Evolutionary conservation across 2,329 filamentous ascomycete species (phyloP), one percentile per base, ranked within the genome.

Genomic region (Phaeophleospora eucalypticola): DNA sequence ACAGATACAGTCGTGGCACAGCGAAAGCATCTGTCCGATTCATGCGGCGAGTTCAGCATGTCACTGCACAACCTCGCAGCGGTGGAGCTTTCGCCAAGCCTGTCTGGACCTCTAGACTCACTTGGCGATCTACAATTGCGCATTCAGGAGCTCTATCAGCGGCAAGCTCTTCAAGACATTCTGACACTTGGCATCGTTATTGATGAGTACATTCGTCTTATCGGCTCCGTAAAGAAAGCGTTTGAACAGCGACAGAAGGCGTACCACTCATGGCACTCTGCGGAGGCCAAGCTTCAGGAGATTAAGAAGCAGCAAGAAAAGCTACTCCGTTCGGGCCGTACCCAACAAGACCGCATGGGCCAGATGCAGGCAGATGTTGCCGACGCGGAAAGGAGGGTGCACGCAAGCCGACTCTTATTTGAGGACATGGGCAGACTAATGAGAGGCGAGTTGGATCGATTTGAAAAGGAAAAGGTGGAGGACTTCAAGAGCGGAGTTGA

Each of bases 401-500:
- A 97, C 66, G 89, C 95, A 67, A 87, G 89, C 1, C 77, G 90
- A 44, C 71, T 97, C 48, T 71, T 96, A 37, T 98, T 98, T 62
- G 93, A 98, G 57, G 93, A 98, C 63, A 97, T 98, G 90, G 93
- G 93, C 12, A 79, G 89, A 10, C 72, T 96, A 63, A 93, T 98
- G 89, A 82, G 89, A 50, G 78, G 78, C 29, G 93, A 98, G 68
- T 76, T 98, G 57, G 93, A 97, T 61, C 79, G 90, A 15, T 98
- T 98, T 63, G 93, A 98, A 72, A 81, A 81, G 60, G 93, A 98
- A 71, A 98, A 98, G 75, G 93, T 98, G 2, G 93, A 98, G 66
- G 93, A 98, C 66, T 98, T 98, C 70, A 98, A 98, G 76, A 93
- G 87, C 53, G 91, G 90, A 0, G 90, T 98, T 2, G 93, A 98